Base-by-base conservation (phyloP, 495 filamentous ascomycete genomes). In the Penicillium turbatum region DNA sequence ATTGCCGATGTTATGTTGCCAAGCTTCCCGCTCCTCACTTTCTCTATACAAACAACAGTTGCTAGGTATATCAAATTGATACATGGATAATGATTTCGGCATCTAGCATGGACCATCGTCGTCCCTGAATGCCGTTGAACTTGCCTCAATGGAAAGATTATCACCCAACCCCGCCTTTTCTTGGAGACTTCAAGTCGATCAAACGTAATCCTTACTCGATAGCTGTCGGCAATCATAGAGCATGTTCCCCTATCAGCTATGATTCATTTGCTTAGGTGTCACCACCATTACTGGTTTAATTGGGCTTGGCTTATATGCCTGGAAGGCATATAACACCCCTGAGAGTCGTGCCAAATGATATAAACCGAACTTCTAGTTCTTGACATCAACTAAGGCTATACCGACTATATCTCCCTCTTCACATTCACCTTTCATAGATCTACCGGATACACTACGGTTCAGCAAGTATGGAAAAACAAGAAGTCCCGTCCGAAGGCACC, bases 381-480 rank as follows among this genome's bases (percentile, higher is more conserved):
- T 24, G 21, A 24, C 21, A 24, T 4, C 21, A 24, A 24, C 21
- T 4, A 2, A 2, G 4, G 4, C 21, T 24, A 24, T 24, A 24
- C 21, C 21, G 21, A 24, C 21, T 24, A 24, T 24, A 24, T 4
- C 21, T 24, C 21, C 4, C 4, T 24, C 21, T 24, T 24, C 21
- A 4, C 21, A 24, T 24, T 24, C 21, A 24, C 4, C 4, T 2
- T 2, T 4, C 21, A 4, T 24, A 24, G 2, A 24, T 24, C 21
- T 24, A 24, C 21, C 21, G 2, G 21, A 24, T 24, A 24, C 21
- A n/a, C 21, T 24, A 24, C 21, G 9, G 2, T 16, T 3, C 26
- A 3, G 26, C 12, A 38, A 37, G 39, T 11, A 63, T 62, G 59
- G 54, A 59, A 51, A 58, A 54, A 9, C n/a, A 51, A 15, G 36